phyloP scores from a whole-genome alignment of 2,329 filamentous ascomycete species.

The Scytalidium sp. region DNA sequence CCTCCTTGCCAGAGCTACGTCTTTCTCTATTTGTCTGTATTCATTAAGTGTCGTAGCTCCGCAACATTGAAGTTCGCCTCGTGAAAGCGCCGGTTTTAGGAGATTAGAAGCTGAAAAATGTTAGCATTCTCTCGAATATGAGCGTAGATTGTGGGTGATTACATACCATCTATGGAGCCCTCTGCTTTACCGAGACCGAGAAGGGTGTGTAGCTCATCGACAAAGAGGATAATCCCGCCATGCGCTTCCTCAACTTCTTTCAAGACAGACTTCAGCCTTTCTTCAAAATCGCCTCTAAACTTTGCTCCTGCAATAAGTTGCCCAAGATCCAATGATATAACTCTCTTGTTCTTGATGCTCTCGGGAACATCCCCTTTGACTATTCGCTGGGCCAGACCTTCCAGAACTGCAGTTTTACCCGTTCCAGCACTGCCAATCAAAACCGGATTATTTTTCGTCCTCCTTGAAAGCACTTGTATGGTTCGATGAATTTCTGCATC shows the following conservation, averaged over 20 bases:
- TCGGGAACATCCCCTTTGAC: conserved; percentile 92
- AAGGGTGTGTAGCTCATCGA: conserved; percentile 90
- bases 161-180: conserved; percentile 73
- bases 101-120: conserved; percentile 73
- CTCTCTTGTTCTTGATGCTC: conserved; percentile 90
- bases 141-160: background rate
- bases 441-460: conserved; percentile 88
- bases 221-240: conserved; percentile 88
- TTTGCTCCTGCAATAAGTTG: conserved; percentile 94
- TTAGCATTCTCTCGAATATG: background rate
- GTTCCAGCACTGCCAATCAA: conserved; percentile 86
- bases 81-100: conserved; percentile 86
- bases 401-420: conserved; percentile 90
- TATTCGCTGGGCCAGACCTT: conserved; percentile 86
- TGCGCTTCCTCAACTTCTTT: conserved; percentile 88
- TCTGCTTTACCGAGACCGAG: conserved; percentile 92
- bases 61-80: conserved; percentile 92
- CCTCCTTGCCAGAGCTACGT: conserved; percentile 84
- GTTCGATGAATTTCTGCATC: conserved; percentile 90
- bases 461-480: conserved; percentile 86
- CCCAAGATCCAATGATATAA: conserved; percentile 84
- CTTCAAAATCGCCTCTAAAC: conserved; percentile 94
- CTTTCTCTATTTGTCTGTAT: conserved; percentile 92
- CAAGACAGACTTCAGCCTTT: conserved; percentile 84
- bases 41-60: conserved; percentile 92